These are phyloP conservation scores for Iberis amara DNA, from an alignment of 441 rosid species.

Conservation along the genomic window DNA sequence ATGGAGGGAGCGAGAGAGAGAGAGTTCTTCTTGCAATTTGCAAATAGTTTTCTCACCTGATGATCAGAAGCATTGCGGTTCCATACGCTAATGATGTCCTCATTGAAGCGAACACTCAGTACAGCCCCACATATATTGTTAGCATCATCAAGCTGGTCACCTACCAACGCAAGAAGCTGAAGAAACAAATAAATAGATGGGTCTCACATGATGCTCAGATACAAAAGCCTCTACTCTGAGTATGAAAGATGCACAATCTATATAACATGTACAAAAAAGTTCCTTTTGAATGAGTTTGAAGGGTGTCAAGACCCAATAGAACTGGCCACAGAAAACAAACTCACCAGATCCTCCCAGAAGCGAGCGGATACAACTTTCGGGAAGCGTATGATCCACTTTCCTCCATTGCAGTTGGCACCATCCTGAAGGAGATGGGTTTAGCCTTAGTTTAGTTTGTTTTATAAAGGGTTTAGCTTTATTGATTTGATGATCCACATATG, in stretches of 20 bases:
- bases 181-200: constrained; percentile 19
- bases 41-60: constrained; percentile 45
- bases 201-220: constrained; percentile 6
- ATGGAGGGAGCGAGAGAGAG: neutral
- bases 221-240: neutral
- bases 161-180: constrained; percentile 92
- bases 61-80: constrained; percentile 89
- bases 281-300: neutral
- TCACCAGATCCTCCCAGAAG: constrained; percentile 98
- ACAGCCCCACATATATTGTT: constrained; percentile 90
- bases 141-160: constrained; percentile 81
- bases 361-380: constrained; percentile 89
- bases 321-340: constrained; percentile 16
- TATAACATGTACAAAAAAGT: constrained; percentile 1
- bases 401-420: constrained; percentile 88
- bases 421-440: constrained; percentile 48
- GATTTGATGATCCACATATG: too few relatives aligned
- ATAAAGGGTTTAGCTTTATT: neutral
- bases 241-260: neutral
- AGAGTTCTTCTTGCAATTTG: neutral
- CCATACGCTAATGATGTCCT: constrained; percentile 91
- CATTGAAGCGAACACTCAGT: constrained; percentile 86
- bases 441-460: neutral
- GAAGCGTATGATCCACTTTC: constrained; percentile 96
- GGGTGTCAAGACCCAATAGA: constrained; percentile 11